Conservation (phyloP, 495 filamentous ascomycete species). For the Annulohypoxylon moriforme region DNA sequence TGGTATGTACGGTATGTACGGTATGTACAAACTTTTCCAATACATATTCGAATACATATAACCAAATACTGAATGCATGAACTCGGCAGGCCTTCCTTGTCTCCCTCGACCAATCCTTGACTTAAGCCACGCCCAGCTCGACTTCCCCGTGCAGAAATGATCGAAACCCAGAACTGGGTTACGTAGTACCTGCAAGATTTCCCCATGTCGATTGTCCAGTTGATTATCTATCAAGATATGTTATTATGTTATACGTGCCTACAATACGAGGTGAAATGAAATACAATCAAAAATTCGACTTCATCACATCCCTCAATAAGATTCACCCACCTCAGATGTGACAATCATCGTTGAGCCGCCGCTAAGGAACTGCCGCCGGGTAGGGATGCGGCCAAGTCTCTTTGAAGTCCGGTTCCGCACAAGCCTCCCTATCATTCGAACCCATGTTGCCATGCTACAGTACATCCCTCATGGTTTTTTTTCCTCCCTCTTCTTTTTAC, state of each 20-base stretch:
- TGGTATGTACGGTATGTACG: background rate
- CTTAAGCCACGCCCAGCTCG: constrained; percentile 25
- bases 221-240: constrained; percentile 29
- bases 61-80: constrained; percentile 33
- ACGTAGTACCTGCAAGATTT: constrained; percentile 46
- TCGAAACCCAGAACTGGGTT: constrained; percentile 42
- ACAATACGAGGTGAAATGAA: constrained; percentile 46
- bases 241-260: constrained; percentile 22
- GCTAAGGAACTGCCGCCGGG: constrained; percentile 45
- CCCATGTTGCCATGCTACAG: constrained; percentile 41
- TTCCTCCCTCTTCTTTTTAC: background rate
- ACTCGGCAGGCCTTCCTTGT: constrained; percentile 42
- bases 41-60: constrained; percentile 15
- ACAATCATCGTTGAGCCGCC: constrained; percentile 44
- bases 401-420: constrained; percentile 44
- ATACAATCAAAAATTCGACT: constrained; percentile 39
- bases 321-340: constrained; percentile 43
- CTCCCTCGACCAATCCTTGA: constrained; percentile 36
- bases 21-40: constrained; percentile 14
- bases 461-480: constrained; percentile 18
- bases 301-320: constrained; percentile 46
- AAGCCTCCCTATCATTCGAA: constrained; percentile 43
- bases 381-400: constrained; percentile 42
- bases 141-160: constrained; percentile 41
- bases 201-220: constrained; percentile 40